Conservation (phyloP, 441 rosid species). For the Viola pubescens region DNA sequence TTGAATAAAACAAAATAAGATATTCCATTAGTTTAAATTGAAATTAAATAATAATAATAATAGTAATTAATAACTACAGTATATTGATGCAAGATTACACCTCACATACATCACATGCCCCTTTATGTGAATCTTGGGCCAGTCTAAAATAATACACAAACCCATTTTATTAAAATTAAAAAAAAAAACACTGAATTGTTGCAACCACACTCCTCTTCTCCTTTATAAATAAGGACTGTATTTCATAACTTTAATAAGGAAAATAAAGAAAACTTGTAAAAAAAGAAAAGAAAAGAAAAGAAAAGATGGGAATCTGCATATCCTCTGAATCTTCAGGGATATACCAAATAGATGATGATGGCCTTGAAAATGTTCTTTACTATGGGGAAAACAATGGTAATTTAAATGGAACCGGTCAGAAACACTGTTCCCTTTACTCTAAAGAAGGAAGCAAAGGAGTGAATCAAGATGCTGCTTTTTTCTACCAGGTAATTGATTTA, state of each 20-base stretch:
- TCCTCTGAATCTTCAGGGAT: slow-evolving; percentile 65
- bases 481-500: slow-evolving; percentile 36
- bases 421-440: slow-evolving; percentile 46
- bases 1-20: not conserved
- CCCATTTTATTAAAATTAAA: not conserved
- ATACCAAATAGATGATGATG: slow-evolving; percentile 38
- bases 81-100: slow-evolving; percentile 8
- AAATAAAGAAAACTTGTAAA: not conserved
- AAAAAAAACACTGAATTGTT: slow-evolving; percentile 25
- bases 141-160: slow-evolving; percentile 20
- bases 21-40: not conserved
- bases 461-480: slow-evolving; percentile 76
- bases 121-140: slow-evolving; percentile 50
- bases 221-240: slow-evolving; percentile 10
- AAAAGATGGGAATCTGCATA: slow-evolving; percentile 69
- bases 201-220: slow-evolving; percentile 24
- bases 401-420: slow-evolving; percentile 16
- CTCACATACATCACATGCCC: slow-evolving; percentile 25
- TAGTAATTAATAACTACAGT: too few relatives aligned
- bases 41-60: too few relatives aligned
- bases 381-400: slow-evolving; percentile 14
- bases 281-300: slow-evolving; percentile 20
- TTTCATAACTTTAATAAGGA: not conserved
- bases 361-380: slow-evolving; percentile 38
- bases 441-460: slow-evolving; percentile 61